These are phyloP conservation scores for Phalaenopsis equestris DNA, from an alignment of 106 monocot genomes.

Conservation along the genomic window DNA sequence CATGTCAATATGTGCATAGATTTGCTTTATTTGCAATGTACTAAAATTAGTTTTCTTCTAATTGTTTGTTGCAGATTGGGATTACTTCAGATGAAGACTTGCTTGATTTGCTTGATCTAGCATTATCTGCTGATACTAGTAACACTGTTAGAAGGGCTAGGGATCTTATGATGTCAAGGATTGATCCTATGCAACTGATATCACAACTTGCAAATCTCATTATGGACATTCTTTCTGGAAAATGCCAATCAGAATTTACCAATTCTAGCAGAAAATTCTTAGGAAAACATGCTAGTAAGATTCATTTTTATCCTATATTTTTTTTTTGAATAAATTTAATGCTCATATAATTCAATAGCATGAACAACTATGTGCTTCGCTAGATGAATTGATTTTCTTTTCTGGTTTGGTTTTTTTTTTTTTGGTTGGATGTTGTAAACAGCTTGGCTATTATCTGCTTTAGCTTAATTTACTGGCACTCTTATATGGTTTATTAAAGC, in stretches of 20 bases:
- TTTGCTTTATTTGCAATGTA: not conserved
- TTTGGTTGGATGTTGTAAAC: not conserved
- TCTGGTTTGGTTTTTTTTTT: not conserved
- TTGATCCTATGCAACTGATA: slow-evolving; percentile 90
- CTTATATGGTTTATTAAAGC: not conserved
- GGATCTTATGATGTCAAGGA: slow-evolving; percentile 77
- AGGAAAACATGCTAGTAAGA: slow-evolving; percentile 53
- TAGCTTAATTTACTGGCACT: not conserved
- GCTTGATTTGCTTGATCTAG: slow-evolving; percentile 73
- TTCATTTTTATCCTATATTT: not conserved
- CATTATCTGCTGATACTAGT: slow-evolving; percentile 79
- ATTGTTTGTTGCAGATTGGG: slow-evolving; percentile 57
- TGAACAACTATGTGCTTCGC: not conserved
- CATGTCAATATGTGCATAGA: not conserved
- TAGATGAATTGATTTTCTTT: not conserved
- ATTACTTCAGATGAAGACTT: slow-evolving; percentile 89
- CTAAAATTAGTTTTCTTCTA: not conserved
- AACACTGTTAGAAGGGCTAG: slow-evolving; percentile 85
- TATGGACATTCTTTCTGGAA: slow-evolving; percentile 92
- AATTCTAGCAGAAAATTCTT: slow-evolving; percentile 43
- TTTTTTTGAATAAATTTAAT: not conserved
- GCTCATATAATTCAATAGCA: not conserved
- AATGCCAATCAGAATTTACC: slow-evolving; percentile 37
- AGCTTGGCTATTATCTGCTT: no score
- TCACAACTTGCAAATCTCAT: slow-evolving; percentile 97